Evolutionary conservation across 805 yeast species (phyloP).

Genomic region (Huiozyma naganishii): DNA sequence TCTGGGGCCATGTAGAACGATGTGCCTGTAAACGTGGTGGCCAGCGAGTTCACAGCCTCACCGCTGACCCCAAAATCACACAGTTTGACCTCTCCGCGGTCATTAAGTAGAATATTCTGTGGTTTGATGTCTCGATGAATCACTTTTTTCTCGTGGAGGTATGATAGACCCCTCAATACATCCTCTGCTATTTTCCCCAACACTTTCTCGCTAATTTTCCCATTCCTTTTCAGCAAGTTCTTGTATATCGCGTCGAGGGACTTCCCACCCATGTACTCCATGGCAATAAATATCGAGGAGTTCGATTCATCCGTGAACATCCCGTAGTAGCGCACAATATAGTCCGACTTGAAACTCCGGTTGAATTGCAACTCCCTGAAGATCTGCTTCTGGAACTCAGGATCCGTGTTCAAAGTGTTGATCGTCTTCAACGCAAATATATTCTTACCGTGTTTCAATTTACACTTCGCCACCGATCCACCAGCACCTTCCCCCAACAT

Average conservation of each 20-base stretch:
- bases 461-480: constrained; percentile 79
- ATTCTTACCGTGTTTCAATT: constrained; percentile 42
- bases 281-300: constrained; percentile 81
- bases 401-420: constrained; percentile 42
- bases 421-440: constrained; percentile 71
- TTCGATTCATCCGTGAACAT: constrained; percentile 70
- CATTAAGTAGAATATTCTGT: constrained; percentile 74
- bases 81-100: constrained; percentile 71
- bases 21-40: constrained; percentile 95
- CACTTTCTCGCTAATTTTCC: constrained; percentile 86
- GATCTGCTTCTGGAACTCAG: constrained; percentile 82
- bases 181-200: constrained; percentile 84
- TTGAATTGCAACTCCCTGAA: constrained; percentile 85
- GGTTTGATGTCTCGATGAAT: constrained; percentile 96
- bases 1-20: constrained; percentile 99
- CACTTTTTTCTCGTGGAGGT: constrained; percentile 76
- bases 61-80: constrained; percentile 99
- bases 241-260: constrained; percentile 88
- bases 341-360: constrained; percentile 67
- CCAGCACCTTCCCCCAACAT: constrained; percentile 91
- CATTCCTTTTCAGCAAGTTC: constrained; percentile 59
- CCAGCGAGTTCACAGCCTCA: constrained; percentile 87
- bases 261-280: constrained; percentile 95
- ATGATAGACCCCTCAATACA: constrained; percentile 74
- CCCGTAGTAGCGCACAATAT: constrained; percentile 87